Evolutionary conservation across 2,329 filamentous ascomycete species (phyloP), one percentile per base, ranked within the genome.

Genomic region (Colletotrichum lupini): DNA sequence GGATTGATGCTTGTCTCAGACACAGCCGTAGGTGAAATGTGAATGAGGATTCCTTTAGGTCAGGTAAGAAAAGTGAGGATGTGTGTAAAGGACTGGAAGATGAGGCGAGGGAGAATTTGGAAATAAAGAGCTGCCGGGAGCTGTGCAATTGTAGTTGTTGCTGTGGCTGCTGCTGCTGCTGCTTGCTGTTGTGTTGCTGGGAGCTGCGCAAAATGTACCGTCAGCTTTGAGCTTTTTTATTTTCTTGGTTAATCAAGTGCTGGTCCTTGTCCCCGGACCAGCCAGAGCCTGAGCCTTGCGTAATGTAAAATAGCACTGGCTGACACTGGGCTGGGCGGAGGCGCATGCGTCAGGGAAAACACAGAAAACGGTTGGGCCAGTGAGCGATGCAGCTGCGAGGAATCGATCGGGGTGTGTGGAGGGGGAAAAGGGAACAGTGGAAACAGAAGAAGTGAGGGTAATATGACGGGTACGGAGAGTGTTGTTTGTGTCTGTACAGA

Each of bases 1-100:
- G 65, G 69, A 37, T 69, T 72, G 37, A 59, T 69, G 59, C 30
- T 37, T 69, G 70, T 73, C 70, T 73, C 60, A 65, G 67, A 52
- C 65, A 67, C 65, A 53, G 57, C 65, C 57, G 28, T 22, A 52
- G 28, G 28, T 28, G 35, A 46, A 49, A 49, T 22, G 42, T 42
- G 37, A 42, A 6, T 19, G 37, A 19, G 37, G 37, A 7, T 19
- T 42, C 37, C 16, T 42, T 8, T 42, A 19, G 37, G 37, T 42
- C 16, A 8, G 46, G 62, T 56, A n/a, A 26, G 26, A 28, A 30
- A 8, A n/a, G 56, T 28, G 26, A 59, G 56, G 28, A 59, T 32
- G 24, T 32, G 37, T 32, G 24, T 32, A 59, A 19, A 35, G 56
- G 42, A 53, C 32, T 11, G 30, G 24, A 28, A 24, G 22, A 42